phyloP scores from a whole-genome alignment of 352 stramenopile genomes.

The Globisporangium viniferum region DNA sequence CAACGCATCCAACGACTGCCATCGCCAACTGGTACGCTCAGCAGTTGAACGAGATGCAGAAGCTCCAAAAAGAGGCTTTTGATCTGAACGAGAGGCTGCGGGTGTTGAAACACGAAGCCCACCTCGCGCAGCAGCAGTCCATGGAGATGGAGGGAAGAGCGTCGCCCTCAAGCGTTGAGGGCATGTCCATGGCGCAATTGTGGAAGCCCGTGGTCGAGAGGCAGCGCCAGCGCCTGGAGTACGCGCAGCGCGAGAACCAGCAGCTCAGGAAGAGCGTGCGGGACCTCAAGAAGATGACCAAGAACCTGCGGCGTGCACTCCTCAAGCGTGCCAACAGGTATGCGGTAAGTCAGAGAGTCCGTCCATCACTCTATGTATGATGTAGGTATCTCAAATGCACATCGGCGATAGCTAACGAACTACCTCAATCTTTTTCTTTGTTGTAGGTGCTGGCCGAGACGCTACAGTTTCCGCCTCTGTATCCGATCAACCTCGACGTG shows the following conservation, averaged over 20 bases:
- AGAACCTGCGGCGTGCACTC: background rate
- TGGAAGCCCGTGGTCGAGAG: background rate
- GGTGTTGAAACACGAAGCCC: background rate
- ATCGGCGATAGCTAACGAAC: too few relatives aligned
- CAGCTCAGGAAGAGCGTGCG: background rate
- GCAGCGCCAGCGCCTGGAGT: background rate
- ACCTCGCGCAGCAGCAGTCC: background rate
- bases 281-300: conserved; percentile 1
- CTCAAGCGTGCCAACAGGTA: background rate
- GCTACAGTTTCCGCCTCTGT: too few relatives aligned
- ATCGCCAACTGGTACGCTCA: background rate
- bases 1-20: too few relatives aligned
- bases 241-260: background rate
- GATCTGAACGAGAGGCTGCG: background rate
- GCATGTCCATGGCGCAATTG: background rate
- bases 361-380: too few relatives aligned
- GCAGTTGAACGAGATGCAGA: background rate
- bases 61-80: background rate
- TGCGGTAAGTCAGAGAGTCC: background rate
- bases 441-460: too few relatives aligned
- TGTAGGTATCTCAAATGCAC: too few relatives aligned
- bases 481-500: too few relatives aligned
- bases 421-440: too few relatives aligned
- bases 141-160: background rate
- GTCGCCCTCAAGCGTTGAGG: too few relatives aligned